Base-by-base conservation (phyloP, 108 stramenopile species). In the Nitzschia putrida region DNA sequence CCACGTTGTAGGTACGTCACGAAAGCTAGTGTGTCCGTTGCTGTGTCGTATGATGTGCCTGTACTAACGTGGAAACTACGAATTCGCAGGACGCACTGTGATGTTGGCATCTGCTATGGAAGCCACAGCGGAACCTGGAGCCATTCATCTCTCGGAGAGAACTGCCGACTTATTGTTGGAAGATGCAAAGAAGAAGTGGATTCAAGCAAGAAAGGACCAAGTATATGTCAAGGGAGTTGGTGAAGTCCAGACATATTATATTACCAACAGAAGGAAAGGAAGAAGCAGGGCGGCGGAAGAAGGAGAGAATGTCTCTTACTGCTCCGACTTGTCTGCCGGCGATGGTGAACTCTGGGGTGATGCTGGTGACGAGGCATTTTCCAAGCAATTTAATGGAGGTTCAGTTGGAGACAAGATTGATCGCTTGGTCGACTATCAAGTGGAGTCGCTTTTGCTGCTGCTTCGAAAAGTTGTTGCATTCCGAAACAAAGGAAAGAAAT, bases 361-460 rank as follows among this genome's bases (percentile, higher is more conserved):
- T 43, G 55, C 44, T 3, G 4, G n/a, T 8, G 55, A 38, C 13
- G 9, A 11, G 44, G 13, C 13, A 13, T 44, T 44, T 44, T 13
- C 13, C 11, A 9, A 9, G 44, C 9, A 44, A 11, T 11, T 44
- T 56, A 20, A 50, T 52, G 18, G 43, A 45, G 24, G 20, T 61
- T 45, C 53, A 44, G 11, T 9, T 44, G 24, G 11, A 14, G 18
- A 44, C 50, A 51, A 66, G 50, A 29, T 12, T 7, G 44, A 77
- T n/a, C 61, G 76, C 0, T 55, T 77, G 40, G 55, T 77, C 24
- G 55, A 66, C 14, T 73, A 65, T 64, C 61, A 73, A 24, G 72
- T 56, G 9, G 65, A 65, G 21, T 45, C 64, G 57, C 53, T 68
- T 24, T 11, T 41, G 7, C 26, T 37, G 1, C 44, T 68, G 8